phyloP scores from a whole-genome alignment of 768 basidiomycete genomes.

The Daedaleopsis sinensis region DNA sequence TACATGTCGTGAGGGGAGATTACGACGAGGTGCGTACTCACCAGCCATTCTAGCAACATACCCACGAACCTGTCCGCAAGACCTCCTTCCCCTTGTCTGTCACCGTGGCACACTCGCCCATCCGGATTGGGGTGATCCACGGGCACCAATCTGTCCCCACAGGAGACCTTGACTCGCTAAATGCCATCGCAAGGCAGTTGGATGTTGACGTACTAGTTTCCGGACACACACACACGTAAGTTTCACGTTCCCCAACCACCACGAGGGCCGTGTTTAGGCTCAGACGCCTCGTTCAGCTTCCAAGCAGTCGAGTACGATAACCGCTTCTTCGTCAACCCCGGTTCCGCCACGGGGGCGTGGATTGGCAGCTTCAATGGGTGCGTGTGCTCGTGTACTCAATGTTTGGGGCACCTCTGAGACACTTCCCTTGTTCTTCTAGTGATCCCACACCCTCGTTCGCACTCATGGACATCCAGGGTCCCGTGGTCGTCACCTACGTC shows the following conservation, averaged over 20 bases:
- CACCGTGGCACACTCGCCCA: conserved; percentile 79
- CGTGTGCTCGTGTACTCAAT: conserved; percentile 21
- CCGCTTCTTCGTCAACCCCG: conserved; percentile 95
- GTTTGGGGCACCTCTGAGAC: not conserved
- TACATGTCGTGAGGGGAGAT: conserved; percentile 90
- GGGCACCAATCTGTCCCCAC: conserved; percentile 93
- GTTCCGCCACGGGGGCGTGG: conserved; percentile 95
- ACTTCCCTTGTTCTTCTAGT: conserved; percentile 39
- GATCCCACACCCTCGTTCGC: conserved; percentile 94
- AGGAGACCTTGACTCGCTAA: conserved; percentile 90
- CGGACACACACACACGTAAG: conserved; percentile 93
- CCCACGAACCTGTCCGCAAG: conserved; percentile 42
- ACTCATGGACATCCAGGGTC: conserved; percentile 96
- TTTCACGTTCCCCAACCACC: not conserved
- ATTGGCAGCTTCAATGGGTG: conserved; percentile 73
- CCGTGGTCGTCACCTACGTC: conserved; percentile 96
- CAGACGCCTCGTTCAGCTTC: conserved; percentile 54
- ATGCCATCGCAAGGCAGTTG: conserved; percentile 89
- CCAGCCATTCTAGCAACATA: not conserved
- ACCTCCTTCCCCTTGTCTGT: conserved; percentile 78
- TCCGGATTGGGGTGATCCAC: conserved; percentile 91
- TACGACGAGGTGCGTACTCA: conserved; percentile 80
- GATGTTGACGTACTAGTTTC: conserved; percentile 95
- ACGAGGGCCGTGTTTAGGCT: not conserved
- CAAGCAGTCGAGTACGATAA: conserved; percentile 91